These are phyloP conservation scores for Sequoia sempervirens DNA, from an alignment of 75 land plant genomes.

Conservation along the genomic window DNA sequence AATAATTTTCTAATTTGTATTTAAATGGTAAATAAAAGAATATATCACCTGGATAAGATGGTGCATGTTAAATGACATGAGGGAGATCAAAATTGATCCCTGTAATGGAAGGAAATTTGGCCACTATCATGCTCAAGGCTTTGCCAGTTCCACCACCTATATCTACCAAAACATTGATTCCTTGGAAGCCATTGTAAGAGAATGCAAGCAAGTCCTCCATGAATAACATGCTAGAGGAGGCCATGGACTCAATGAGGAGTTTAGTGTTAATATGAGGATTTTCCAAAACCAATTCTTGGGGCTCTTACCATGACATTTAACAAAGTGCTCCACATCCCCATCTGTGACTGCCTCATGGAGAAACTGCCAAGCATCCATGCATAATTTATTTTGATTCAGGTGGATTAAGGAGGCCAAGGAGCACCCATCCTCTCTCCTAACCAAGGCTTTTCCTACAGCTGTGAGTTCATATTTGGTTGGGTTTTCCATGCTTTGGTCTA, in stretches of 20 bases:
- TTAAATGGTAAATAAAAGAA: not conserved
- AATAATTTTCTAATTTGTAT: not conserved
- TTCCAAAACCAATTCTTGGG: not conserved
- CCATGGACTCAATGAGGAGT: not conserved
- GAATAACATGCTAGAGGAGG: not conserved
- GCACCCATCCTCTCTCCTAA: not conserved
- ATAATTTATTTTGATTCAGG: not conserved
- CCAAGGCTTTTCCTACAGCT: not conserved
- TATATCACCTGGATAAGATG: not conserved
- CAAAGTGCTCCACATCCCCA: not conserved
- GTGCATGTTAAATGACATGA: not conserved
- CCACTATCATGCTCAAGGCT: not conserved
- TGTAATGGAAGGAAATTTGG: not conserved
- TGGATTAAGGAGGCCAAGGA: not conserved
- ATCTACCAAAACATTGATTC: not conserved
- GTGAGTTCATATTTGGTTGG: not conserved
- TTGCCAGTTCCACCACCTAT: not conserved
- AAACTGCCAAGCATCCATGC: not conserved
- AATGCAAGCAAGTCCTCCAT: not conserved
- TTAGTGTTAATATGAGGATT: not conserved
- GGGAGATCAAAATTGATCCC: slow-evolving; percentile 2
- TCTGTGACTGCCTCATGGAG: slow-evolving; percentile 6
- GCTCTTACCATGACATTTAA: not conserved
- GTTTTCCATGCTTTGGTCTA: not conserved
- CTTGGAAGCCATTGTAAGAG: not conserved